Evolutionary conservation across 2,329 filamentous ascomycete genomes (phyloP), one percentile per base, ranked within the genome.

Genomic region (Helicocarpus griseus): DNA sequence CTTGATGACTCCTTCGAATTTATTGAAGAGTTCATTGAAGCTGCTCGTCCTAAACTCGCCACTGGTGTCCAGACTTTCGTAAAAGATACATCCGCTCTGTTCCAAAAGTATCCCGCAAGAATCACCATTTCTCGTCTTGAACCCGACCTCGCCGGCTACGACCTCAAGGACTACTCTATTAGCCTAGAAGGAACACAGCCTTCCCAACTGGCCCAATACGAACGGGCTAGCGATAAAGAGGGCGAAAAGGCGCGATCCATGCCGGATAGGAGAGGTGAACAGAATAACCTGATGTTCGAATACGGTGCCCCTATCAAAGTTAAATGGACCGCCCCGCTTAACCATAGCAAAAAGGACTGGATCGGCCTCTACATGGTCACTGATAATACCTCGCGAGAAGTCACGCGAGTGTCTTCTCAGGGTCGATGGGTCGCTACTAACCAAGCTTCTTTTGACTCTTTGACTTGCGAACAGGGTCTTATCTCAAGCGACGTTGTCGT

Each of bases 281-380:
- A 86, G 61, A 85, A 87, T 65, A 88, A 88, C 1, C 74, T 89
- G 57, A 80, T 84, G 0, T 86, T 95, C 50, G 85, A 95, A 65
- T 98, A 96, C 60, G 93, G 93, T 33, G 80, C 89, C 0, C 89
- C 93, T 0, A 87, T 98, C 65, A 86, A 80, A 58, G 87, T 97
- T 56, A 87, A 81, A 60, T 98, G 93, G 93, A 87, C 81, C 26
- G 93, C 91, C 0, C 91, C 93, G 0, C 76, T 82, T 35, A 87
- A 89, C 57, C 93, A 97, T 69, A 85, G 83, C 71, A 89, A 86
- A 65, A 86, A 85, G 61, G 93, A 98, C 68, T 98, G 93, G 93
- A 83, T 98, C 49, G 91, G 91, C 3, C 77, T 98, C 5, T 98
- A 97, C 73, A 89, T 90, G 80, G 89, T 98, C 2, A 89, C 89